Evolutionary conservation across 345 rosid genomes (phyloP), one percentile per base, ranked within the genome.

Genomic region (Salix brachista): DNA sequence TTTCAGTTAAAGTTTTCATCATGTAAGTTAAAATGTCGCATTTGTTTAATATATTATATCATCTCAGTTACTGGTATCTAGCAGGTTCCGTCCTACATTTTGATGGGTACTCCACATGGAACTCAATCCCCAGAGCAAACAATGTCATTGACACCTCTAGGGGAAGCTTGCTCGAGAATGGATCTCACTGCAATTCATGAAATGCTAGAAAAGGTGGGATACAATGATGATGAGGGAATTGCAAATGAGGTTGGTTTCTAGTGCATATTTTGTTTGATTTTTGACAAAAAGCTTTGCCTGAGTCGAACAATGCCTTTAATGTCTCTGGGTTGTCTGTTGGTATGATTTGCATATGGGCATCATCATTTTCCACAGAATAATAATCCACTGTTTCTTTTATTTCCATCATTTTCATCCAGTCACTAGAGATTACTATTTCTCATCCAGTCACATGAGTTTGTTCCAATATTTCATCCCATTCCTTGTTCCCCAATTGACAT

Each of bases 161-260:
- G 97, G 0, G 97, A 92, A 50, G 97, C 97, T 77, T 91, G 92
- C 85, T 90, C 92, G 25, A 89, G 92, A 81, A 74, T 89, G 84
- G 95, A 92, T 83, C 89, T 91, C 70, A 87, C 97, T 8, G 94
- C 95, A 4, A 92, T 91, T 79, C 94, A 92, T 79, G 92, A 91
- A 82, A 83, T 92, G 71, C 86, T 92, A 17, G 96, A 92, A 77
- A 88, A 88, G 79, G 69, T 75, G 52, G 97, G 97, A 72, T 92
- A 92, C 82, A 90, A 88, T 75, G 96, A 92, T 71, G 97, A 92
- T 32, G 95, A 91, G 67, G 97, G 96, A 18, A 78, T 88, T 62
- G 96, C 96, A 77, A 92, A 88, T 86, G 97, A 91, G 92, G 97
- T 91, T 36, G 79, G 85, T 75, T 67, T n/a, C 32, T 5, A 36